Conservation (phyloP, 1,284 basidiomycete species). For the Pisolithus thermaeus region DNA sequence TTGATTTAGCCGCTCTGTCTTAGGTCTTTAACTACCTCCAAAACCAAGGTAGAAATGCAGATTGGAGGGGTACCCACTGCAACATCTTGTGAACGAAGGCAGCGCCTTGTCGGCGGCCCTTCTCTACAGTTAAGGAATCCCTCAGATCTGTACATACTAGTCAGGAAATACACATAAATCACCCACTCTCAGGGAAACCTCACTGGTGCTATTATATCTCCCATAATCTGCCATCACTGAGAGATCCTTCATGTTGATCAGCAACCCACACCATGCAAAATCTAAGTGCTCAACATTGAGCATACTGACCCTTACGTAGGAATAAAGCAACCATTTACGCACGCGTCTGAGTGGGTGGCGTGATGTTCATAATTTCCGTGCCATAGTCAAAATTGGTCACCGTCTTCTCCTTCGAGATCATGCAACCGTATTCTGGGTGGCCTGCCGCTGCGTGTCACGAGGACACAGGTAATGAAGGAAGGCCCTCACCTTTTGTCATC, state of each 20-base stretch:
- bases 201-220: conserved; percentile 57
- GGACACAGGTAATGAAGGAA: background rate
- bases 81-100: conserved; percentile 65
- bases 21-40: conserved; percentile 5
- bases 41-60: background rate
- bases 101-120: conserved; percentile 50
- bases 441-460: conserved; percentile 36
- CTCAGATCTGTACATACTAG: conserved; percentile 41
- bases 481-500: conserved; percentile 66
- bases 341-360: conserved; percentile 45
- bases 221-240: conserved; percentile 74
- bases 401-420: conserved; percentile 85
- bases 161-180: background rate
- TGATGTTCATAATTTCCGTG: conserved; percentile 47
- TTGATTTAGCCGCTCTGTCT: conserved; percentile 58
- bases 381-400: conserved; percentile 79
- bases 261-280: conserved; percentile 88
- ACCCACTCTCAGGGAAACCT: conserved; percentile 18
- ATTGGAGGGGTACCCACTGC: conserved; percentile 39
- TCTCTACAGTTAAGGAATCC: conserved; percentile 62
- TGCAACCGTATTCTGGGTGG: conserved; percentile 91
- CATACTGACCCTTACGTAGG: conserved; percentile 1
- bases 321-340: conserved; percentile 8
- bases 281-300: conserved; percentile 34
- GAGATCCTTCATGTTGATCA: conserved; percentile 70